phyloP scores from a whole-genome alignment of 2,329 filamentous ascomycete species.

The Parascedosporium putredinis region DNA sequence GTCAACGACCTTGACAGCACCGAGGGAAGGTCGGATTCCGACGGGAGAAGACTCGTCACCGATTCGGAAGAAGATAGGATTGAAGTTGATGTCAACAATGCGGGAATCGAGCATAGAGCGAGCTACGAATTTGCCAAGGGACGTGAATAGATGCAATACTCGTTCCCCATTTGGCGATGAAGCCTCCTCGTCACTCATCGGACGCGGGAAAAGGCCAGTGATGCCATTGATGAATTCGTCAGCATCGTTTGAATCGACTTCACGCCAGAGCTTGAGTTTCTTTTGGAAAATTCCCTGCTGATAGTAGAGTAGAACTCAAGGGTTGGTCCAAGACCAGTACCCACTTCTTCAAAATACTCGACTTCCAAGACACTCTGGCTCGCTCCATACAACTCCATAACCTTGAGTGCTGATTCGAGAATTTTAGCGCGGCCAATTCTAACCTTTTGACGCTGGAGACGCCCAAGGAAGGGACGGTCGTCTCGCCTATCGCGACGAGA shows the following conservation, averaged over 20 bases:
- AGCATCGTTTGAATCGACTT: conserved; percentile 63
- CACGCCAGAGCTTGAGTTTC: conserved; percentile 93
- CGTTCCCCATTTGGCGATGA: conserved; percentile 71
- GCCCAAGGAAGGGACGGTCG: conserved; percentile 81
- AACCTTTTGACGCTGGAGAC: conserved; percentile 94
- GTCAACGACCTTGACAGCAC: conserved; percentile 83
- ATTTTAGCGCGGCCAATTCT: conserved; percentile 92
- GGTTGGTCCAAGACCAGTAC: conserved; percentile 88
- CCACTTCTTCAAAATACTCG: conserved; percentile 97
- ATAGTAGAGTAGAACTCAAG: conserved; percentile 97
- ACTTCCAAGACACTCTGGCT: conserved; percentile 93
- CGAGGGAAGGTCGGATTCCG: conserved; percentile 69
- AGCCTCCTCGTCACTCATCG: conserved; percentile 71
- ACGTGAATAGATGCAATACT: conserved; percentile 78
- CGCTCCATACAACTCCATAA: conserved; percentile 97
- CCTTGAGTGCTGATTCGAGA: conserved; percentile 90
- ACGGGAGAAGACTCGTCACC: conserved; percentile 54
- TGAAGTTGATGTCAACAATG: conserved; percentile 96
- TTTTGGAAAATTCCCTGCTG: conserved; percentile 93
- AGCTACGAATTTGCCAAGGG: conserved; percentile 93
- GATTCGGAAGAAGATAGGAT: conserved; percentile 94
- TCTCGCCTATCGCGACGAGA: conserved; percentile 75
- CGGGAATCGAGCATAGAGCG: conserved; percentile 96
- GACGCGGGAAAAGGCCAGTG: conserved; percentile 82
- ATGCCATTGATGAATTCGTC: conserved; percentile 79